Evolutionary conservation across 2,329 filamentous ascomycete species (phyloP), one percentile per base, ranked within the genome.

Genomic region (Botryotinia narcissicola): DNA sequence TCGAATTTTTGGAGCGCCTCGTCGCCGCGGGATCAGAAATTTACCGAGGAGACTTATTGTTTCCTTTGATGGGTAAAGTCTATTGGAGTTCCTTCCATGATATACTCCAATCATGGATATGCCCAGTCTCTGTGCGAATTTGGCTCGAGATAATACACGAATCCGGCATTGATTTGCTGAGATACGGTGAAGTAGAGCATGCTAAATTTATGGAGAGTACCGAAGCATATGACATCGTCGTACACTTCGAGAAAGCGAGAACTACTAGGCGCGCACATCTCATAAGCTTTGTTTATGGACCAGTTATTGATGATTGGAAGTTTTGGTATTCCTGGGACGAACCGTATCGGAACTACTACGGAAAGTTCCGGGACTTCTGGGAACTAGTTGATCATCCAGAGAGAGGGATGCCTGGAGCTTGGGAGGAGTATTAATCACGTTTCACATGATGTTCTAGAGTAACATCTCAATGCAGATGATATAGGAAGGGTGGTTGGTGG

Each of bases 11-110:
- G 16, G 1, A 54, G 5, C 48, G 25, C 12, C 48, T 54, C 48
- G 3, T 54, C 1, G 5, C 12, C 48, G 1, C 0, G 0, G 25
- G 48, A 0, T 54, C 48, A n/a, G 48, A 51, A 0, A 0, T 51
- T 0, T 51, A 1, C 48, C 12, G 5, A 1, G 37, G 37, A 40
- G 8, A 8, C 1, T 37, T 37, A 8, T 37, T 37, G 35, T 37
- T 6, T 37, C 40, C n/a, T n/a, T n/a, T n/a, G n/a, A n/a, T n/a
- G n/a, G n/a, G n/a, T n/a, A n/a, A n/a, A n/a, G n/a, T n/a, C n/a
- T n/a, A n/a, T n/a, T n/a, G n/a, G n/a, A n/a, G n/a, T n/a, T n/a
- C n/a, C n/a, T n/a, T n/a, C n/a, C n/a, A n/a, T n/a, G n/a, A n/a
- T n/a, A n/a, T n/a, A n/a, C n/a, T 14, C 40, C 40, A 8, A 3